A percentile compares a stretch with the other conserved stretches of the same genome.
Evolutionary conservation across 2,329 filamentous ascomycete species (phyloP).

Genomic region (Rhynchosporium graminicola): DNA sequence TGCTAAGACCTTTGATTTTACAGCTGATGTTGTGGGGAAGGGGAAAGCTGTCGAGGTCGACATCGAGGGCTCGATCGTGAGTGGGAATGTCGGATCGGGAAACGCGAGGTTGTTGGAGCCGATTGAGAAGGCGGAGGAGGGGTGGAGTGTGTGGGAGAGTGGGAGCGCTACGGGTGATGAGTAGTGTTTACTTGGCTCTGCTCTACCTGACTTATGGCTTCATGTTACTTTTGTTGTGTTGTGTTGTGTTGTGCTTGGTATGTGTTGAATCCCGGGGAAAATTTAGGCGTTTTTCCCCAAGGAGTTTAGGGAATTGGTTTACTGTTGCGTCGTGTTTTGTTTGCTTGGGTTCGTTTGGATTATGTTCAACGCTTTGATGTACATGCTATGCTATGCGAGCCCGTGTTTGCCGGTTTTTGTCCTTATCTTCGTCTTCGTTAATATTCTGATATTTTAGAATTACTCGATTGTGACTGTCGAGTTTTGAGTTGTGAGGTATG

Average conservation of each 20-base stretch:
- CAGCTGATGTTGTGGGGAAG: slow-evolving; percentile 37
- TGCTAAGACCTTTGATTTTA: slow-evolving; percentile 32
- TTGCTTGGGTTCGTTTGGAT: not conserved
- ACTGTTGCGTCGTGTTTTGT: not conserved
- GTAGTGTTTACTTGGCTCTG: not conserved
- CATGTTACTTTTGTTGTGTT: not conserved
- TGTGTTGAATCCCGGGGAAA: not conserved
- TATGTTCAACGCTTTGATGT: too few relatives aligned
- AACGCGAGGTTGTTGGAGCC: slow-evolving; percentile 53
- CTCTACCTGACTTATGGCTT: not conserved
- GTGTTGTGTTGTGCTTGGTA: not conserved
- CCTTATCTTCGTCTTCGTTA: too few relatives aligned
- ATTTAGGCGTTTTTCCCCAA: not conserved
- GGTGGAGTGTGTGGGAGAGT: slow-evolving; percentile 72
- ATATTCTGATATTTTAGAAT: too few relatives aligned
- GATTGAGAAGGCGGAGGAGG: slow-evolving; percentile 60
- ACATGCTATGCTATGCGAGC: too few relatives aligned
- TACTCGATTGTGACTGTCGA: too few relatives aligned
- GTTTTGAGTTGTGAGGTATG: too few relatives aligned
- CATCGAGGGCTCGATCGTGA: slow-evolving; percentile 44
- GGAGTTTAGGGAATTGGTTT: not conserved
- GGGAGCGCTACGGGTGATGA: slow-evolving; percentile 60
- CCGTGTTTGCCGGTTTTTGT: too few relatives aligned
- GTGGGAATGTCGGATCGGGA: slow-evolving; percentile 42
- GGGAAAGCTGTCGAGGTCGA: slow-evolving; percentile 40